Evolutionary conservation across 1,284 basidiomycete species (phyloP), one percentile per base, ranked within the genome.

Genomic region (Leccinum solheimii): DNA sequence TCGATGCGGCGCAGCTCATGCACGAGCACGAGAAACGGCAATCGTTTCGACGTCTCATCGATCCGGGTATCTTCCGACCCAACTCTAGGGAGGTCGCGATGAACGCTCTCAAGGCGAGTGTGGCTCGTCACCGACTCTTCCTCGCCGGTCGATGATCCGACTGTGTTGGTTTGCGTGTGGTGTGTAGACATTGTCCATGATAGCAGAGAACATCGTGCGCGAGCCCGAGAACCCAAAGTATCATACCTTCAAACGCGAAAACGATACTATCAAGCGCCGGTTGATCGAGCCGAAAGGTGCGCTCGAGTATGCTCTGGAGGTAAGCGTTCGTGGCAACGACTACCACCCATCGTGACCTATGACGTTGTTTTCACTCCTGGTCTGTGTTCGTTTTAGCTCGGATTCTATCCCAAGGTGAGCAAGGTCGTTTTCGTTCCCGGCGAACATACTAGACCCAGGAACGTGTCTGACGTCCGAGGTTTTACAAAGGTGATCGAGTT

Each of bases 291-390:
- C 84, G 1, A 90, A 87, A 70, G 91, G 91, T 2, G 81, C 88
- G 0, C 75, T 93, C 48, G 91, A 93, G 72, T 92, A 89, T 76
- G 89, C 88, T 3, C 80, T 90, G 52, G 88, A 83, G 69, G 91
- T 91, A 36, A 67, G 83, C 16, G 40, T 27, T 49, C 67, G 56
- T 27, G 13, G 36, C 19, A 11, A 45, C 34, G 32, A 49, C 23
- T 21, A 49, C 48, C 23, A 13, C 14, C 23, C 26, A 23, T 50
- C 48, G 7, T 50, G 4, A 51, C n/a, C 36, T 23, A 36, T 9
- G 27, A 30, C 27, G 16, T 16, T 3, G 36, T 38, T 40, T 40
- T n/a, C 10, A 43, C 40, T 43, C 16, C 38, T 9, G 16, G 23
- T 43, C 40, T 19, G 40, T 19, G 40, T 43, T 43, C 40, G 3